These are phyloP conservation scores for Boletellus emodensis DNA, from an alignment of 768 basidiomycete species.

Conservation along the genomic window DNA sequence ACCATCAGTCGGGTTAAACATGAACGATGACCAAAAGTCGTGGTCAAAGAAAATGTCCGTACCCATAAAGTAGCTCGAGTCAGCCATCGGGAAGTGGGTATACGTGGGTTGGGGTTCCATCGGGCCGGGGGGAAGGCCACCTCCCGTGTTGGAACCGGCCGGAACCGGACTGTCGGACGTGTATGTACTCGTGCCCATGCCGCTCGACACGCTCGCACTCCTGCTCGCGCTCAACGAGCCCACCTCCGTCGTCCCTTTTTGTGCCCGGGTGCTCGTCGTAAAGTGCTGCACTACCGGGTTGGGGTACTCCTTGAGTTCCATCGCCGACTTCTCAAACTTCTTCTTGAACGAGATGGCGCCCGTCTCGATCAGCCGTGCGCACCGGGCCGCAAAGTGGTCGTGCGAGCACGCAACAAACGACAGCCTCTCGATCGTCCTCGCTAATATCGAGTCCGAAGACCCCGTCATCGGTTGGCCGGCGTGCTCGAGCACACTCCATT, in stretches of 20 bases:
- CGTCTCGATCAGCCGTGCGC: conserved; percentile 39
- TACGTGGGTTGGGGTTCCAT: conserved; percentile 21
- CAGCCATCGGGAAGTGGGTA: conserved; percentile 22
- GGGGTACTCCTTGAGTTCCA: conserved; percentile 18
- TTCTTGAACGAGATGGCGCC: conserved; percentile 29
- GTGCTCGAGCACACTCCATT: conserved; percentile 38
- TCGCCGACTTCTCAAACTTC: conserved; percentile 24
- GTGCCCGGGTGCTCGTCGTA: conserved; percentile 10
- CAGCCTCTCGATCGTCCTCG: conserved; percentile 34
- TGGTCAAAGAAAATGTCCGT: conserved; percentile 41
- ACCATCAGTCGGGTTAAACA: conserved; percentile 32
- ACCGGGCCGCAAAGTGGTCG: conserved; percentile 40
- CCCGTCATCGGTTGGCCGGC: conserved; percentile 33
- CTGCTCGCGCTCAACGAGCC: conserved; percentile 15
- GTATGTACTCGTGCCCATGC: conserved; percentile 14
- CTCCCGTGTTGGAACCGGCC: background rate
- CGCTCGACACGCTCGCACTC: conserved; percentile 16
- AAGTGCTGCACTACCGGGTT: conserved; percentile 21
- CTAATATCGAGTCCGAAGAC: conserved; percentile 36
- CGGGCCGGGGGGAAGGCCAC: background rate
- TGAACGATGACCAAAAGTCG: conserved; percentile 42
- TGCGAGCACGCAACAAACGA: conserved; percentile 33
- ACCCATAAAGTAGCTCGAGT: conserved; percentile 30
- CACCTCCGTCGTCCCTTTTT: conserved; percentile 1
- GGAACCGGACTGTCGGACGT: conserved; percentile 4